These are phyloP conservation scores for Knoxia roxburghii DNA, from an alignment of 257 asterid genomes.

Conservation along the genomic window DNA sequence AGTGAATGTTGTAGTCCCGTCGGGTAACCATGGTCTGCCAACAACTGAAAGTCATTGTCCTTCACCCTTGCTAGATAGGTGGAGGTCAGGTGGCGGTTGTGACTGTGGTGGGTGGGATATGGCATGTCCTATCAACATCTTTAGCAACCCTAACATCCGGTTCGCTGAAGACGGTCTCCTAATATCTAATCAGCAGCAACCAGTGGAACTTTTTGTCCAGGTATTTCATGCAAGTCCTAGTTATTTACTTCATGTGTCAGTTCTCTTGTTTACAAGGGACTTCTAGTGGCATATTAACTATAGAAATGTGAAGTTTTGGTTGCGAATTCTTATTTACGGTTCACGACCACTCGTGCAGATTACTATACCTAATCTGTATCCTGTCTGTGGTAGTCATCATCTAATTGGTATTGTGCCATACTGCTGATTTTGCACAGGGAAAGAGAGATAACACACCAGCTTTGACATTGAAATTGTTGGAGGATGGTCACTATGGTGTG, in stretches of 20 bases:
- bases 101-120: slow-evolving; percentile 99
- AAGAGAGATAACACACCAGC: slow-evolving; percentile 52
- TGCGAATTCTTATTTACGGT: neutral
- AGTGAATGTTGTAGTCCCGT: slow-evolving; percentile 77
- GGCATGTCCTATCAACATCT: slow-evolving; percentile 74
- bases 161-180: slow-evolving; percentile 34
- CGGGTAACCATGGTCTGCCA: slow-evolving; percentile 76
- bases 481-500: slow-evolving; percentile 65
- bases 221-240: slow-evolving; percentile 28
- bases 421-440: slow-evolving; percentile 46
- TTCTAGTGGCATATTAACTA: neutral
- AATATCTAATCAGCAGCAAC: slow-evolving; percentile 33
- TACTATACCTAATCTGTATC: neutral
- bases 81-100: slow-evolving; percentile 92
- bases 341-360: neutral
- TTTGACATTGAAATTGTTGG: slow-evolving; percentile 43
- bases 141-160: slow-evolving; percentile 35
- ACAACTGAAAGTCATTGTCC: slow-evolving; percentile 54
- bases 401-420: neutral
- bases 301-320: neutral
- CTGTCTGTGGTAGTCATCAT: neutral
- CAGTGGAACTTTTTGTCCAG: slow-evolving; percentile 64
- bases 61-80: slow-evolving; percentile 70
- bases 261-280: neutral
- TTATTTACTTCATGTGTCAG: neutral